Conservation (phyloP, 805 yeast species). For the Metschnikowia chrysomelidarum region DNA sequence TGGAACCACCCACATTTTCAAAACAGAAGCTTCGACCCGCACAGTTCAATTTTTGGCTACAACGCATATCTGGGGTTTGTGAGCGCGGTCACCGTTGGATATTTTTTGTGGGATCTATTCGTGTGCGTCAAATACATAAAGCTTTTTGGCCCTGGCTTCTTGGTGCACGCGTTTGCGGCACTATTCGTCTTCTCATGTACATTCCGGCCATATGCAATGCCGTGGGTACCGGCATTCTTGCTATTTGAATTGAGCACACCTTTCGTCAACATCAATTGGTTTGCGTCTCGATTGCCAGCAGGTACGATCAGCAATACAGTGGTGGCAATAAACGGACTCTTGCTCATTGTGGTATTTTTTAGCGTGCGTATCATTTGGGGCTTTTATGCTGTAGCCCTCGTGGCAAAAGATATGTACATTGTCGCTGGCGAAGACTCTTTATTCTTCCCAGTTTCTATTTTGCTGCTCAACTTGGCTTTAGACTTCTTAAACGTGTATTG, state of each 20-base stretch:
- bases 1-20: conserved; percentile 52
- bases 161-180: conserved; percentile 83
- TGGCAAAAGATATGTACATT: conserved; percentile 46
- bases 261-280: conserved; percentile 94
- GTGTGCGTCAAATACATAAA: conserved; percentile 64
- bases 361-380: conserved; percentile 85
- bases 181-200: conserved; percentile 65
- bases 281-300: conserved; percentile 70
- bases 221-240: conserved; percentile 80
- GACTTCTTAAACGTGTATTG: conserved; percentile 73
- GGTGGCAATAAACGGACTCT: conserved; percentile 67
- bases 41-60: conserved; percentile 51
- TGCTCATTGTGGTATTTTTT: conserved; percentile 70
- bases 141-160: conserved; percentile 77
- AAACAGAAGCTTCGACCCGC: conserved; percentile 41
- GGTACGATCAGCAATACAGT: conserved; percentile 56
- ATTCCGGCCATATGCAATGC: conserved; percentile 71
- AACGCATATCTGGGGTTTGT: conserved; percentile 77
- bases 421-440: conserved; percentile 45
- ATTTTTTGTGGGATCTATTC: conserved; percentile 85
- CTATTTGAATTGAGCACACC: conserved; percentile 90
- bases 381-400: conserved; percentile 58
- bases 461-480: conserved; percentile 59
- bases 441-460: conserved; percentile 48
- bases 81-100: conserved; percentile 72